Evolutionary conservation across 768 basidiomycete genomes (phyloP).

Genomic region (Naganishia randhawae): DNA sequence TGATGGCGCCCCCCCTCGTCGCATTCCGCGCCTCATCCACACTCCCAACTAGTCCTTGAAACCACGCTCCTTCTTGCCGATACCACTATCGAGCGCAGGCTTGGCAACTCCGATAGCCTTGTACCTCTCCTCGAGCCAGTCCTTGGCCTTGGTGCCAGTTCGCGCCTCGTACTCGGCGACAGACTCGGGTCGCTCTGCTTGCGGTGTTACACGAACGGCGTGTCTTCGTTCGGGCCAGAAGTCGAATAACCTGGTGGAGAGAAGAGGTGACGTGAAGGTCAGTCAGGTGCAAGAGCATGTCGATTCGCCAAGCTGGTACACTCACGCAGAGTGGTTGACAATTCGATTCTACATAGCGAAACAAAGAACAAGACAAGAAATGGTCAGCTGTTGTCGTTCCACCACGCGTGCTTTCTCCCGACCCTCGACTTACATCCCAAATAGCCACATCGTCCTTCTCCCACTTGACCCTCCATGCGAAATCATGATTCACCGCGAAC

Average conservation of each 20-base stretch:
- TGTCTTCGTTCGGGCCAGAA: conserved; percentile 58
- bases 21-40: background rate
- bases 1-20: background rate
- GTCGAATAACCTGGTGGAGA: conserved; percentile 1
- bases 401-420: no score
- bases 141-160: conserved; percentile 65
- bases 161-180: conserved; percentile 63
- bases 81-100: conserved; percentile 39
- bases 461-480: conserved; percentile 58
- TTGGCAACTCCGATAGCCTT: conserved; percentile 58
- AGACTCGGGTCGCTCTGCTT: conserved; percentile 71
- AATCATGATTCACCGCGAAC: conserved; percentile 67
- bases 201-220: conserved; percentile 74
- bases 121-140: conserved; percentile 70
- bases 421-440: conserved; percentile 9
- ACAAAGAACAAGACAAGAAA: background rate
- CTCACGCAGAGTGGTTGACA: conserved; percentile 69
- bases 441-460: conserved; percentile 71
- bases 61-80: conserved; percentile 40
- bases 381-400: background rate
- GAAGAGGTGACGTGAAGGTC: background rate
- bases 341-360: conserved; percentile 61
- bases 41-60: conserved; percentile 44
- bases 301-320: conserved; percentile 24
- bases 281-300: background rate